phyloP scores from a whole-genome alignment of 2,329 filamentous ascomycete genomes.

The Penicillium aurantiogriseum region DNA sequence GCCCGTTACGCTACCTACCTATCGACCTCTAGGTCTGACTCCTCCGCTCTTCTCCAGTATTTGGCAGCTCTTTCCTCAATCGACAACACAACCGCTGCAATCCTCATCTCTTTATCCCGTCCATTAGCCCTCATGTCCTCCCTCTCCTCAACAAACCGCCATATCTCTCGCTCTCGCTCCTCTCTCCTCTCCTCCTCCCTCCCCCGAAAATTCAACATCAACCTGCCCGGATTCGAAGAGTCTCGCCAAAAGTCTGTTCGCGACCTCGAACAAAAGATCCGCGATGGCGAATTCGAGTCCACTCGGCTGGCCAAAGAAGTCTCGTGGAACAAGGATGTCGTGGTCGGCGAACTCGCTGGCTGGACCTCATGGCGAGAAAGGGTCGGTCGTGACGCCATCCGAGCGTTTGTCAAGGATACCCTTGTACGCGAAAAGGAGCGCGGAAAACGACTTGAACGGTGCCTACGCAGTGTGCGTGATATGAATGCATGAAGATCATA shows the following conservation, averaged over 20 bases:
- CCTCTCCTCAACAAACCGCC: conserved; percentile 71
- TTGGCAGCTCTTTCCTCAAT: conserved; percentile 75
- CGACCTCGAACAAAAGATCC: conserved; percentile 78
- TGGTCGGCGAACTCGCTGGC: conserved; percentile 84
- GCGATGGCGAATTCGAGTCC: conserved; percentile 67
- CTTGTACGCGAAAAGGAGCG: conserved; percentile 76
- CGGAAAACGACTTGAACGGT: conserved; percentile 76
- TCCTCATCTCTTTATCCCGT: conserved; percentile 74
- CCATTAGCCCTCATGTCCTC: conserved; percentile 74
- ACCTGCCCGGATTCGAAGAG: conserved; percentile 67
- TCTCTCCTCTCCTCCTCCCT: conserved; percentile 64
- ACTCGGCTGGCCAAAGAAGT: conserved; percentile 76
- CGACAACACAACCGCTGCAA: conserved; percentile 78
- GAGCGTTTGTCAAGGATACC: conserved; percentile 73
- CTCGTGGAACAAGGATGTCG: conserved; percentile 87
- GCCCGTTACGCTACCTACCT: conserved; percentile 66
- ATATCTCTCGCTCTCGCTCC: conserved; percentile 73
- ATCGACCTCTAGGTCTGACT: conserved; percentile 62
- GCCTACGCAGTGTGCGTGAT: conserved; percentile 62
- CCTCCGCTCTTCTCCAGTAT: conserved; percentile 69
- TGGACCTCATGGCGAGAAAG: conserved; percentile 89
- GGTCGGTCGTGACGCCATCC: conserved; percentile 71
- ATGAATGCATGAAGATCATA: conserved; percentile 19
- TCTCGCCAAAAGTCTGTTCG: conserved; percentile 77
- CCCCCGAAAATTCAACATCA: conserved; percentile 48